phyloP scores from a whole-genome alignment of 768 basidiomycete genomes.

The Suillus cothurnatus region DNA sequence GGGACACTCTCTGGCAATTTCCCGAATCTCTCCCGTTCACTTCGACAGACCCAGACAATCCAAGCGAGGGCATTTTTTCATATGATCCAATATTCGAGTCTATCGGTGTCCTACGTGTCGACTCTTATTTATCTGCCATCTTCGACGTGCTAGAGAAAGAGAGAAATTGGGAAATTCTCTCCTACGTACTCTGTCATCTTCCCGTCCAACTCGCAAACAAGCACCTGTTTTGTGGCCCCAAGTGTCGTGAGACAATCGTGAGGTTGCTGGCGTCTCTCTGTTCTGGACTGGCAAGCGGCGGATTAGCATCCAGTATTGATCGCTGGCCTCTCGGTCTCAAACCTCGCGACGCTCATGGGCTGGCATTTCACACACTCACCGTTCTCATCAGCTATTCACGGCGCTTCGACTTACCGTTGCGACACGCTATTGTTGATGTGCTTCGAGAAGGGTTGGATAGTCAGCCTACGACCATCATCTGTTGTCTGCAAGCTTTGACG shows the following conservation, averaged over 20 bases:
- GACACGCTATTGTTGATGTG: conserved; percentile 72
- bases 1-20: conserved; percentile 62
- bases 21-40: conserved; percentile 68
- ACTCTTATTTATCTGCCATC: conserved; percentile 68
- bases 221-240: conserved; percentile 93
- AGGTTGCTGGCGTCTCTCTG: conserved; percentile 69
- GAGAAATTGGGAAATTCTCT: conserved; percentile 89
- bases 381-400: conserved; percentile 86
- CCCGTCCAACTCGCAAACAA: conserved; percentile 94
- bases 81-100: conserved; percentile 55
- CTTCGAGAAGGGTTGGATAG: conserved; percentile 71
- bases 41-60: conserved; percentile 55
- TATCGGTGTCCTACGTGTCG: conserved; percentile 64
- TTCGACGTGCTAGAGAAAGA: conserved; percentile 71
- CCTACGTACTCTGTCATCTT: conserved; percentile 88
- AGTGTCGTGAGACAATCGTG: conserved; percentile 63
- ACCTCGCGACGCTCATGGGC: conserved; percentile 79
- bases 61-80: conserved; percentile 68
- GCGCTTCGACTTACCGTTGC: conserved; percentile 69
- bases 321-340: conserved; percentile 65
- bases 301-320: conserved; percentile 57
- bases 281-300: conserved; percentile 58
- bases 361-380: conserved; percentile 85
- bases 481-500: conserved; percentile 87
- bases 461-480: conserved; percentile 77